phyloP scores from a whole-genome alignment of 768 basidiomycete genomes.

The Punctularia strigosozonata region DNA sequence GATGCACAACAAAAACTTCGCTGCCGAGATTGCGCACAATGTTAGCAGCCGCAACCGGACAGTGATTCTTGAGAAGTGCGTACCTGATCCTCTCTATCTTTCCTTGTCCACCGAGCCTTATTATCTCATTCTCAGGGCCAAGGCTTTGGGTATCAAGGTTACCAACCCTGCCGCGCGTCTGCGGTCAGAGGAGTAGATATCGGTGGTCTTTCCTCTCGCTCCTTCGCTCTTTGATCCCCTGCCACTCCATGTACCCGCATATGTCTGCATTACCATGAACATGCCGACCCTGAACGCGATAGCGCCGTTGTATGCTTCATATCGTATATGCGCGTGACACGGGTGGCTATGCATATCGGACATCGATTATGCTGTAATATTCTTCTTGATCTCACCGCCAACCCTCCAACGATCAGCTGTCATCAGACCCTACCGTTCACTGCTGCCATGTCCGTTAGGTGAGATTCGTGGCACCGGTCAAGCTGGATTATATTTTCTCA shows the following conservation, averaged over 20 bases:
- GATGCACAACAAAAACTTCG: slow-evolving; percentile 96
- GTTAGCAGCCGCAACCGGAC: slow-evolving; percentile 94
- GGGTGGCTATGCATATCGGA: background rate
- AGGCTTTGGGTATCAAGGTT: slow-evolving; percentile 82
- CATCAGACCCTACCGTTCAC: no score
- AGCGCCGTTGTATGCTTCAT: no score
- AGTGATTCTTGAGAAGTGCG: slow-evolving; percentile 76
- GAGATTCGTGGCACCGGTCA: no score
- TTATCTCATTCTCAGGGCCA: slow-evolving; percentile 40
- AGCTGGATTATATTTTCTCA: no score
- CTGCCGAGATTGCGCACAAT: slow-evolving; percentile 93
- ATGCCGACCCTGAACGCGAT: no score
- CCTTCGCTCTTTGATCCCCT: background rate
- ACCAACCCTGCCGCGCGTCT: slow-evolving; percentile 88
- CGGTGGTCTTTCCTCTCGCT: slow-evolving; percentile 19
- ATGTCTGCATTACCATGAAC: no score
- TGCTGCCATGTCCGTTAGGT: no score
- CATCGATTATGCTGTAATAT: background rate
- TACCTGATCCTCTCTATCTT: slow-evolving; percentile 3
- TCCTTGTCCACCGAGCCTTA: slow-evolving; percentile 4
- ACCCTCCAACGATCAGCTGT: no score
- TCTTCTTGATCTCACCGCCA: no score
- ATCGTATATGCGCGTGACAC: no score
- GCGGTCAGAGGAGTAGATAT: slow-evolving; percentile 81
- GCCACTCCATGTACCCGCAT: no score